These are phyloP conservation scores for Cicer yamashitae DNA, from an alignment of 306 rosid genomes.

Conservation along the genomic window DNA sequence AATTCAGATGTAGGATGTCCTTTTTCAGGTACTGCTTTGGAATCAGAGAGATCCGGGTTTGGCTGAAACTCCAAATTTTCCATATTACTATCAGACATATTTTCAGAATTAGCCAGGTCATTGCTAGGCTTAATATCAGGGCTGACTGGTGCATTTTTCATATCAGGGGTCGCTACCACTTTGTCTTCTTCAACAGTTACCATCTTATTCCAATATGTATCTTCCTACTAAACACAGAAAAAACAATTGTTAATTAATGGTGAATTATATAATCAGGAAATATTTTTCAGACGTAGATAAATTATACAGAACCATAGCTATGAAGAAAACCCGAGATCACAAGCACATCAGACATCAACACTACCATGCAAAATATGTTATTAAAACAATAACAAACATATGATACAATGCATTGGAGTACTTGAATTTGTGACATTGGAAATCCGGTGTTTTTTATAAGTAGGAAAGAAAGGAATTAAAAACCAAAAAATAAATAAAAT, in stretches of 20 bases:
- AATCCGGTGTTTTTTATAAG: neutral
- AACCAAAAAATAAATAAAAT: neutral
- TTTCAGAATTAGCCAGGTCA: slow-evolving; percentile 38
- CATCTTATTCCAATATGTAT: slow-evolving; percentile 52
- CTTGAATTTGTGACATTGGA: slow-evolving; percentile 1
- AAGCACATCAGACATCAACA: neutral
- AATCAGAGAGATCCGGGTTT: slow-evolving; percentile 37
- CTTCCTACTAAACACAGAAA: slow-evolving; percentile 48
- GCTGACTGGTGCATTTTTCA: slow-evolving; percentile 37
- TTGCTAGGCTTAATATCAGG: slow-evolving; percentile 42
- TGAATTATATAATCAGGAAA: neutral
- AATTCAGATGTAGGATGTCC: slow-evolving; percentile 40
- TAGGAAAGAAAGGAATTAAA: neutral
- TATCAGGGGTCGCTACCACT: slow-evolving; percentile 32
- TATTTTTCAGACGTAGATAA: neutral
- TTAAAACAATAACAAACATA: neutral
- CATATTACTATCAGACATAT: slow-evolving; percentile 21
- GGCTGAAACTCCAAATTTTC: slow-evolving; percentile 35
- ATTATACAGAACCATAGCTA: neutral
- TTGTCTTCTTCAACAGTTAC: slow-evolving; percentile 58
- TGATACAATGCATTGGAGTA: neutral
- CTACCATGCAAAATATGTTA: neutral
- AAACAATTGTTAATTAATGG: slow-evolving; percentile 10
- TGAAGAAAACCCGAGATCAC: slow-evolving; percentile 18
- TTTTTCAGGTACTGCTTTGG: slow-evolving; percentile 13